Conservation (phyloP, 2,329 filamentous ascomycete genomes). For the Pseudopyrenochaeta lycopersici region DNA sequence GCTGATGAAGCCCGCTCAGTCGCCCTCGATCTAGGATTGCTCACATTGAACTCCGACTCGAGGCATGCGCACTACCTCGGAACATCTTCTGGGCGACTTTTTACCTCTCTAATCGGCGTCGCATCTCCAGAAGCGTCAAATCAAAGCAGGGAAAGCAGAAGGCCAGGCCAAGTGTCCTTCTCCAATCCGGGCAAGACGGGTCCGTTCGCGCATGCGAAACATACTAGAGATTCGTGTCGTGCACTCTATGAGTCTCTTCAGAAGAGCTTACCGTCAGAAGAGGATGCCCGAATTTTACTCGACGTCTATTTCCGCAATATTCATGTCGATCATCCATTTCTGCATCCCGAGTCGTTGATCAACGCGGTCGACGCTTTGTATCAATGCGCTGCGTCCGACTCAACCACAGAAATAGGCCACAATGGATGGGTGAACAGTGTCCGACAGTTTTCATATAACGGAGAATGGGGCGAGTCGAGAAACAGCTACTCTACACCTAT, state of each 20-base stretch:
- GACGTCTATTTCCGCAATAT: conserved; percentile 38
- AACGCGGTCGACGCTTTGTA: conserved; percentile 36
- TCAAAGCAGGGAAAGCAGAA: background rate
- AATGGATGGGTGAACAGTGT: background rate
- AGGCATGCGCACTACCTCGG: conserved; percentile 51
- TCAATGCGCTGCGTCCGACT: conserved; percentile 19
- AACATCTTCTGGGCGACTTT: conserved; percentile 50
- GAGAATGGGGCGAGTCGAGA: conserved; percentile 15
- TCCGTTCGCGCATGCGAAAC: background rate
- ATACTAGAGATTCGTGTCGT: conserved; percentile 8
- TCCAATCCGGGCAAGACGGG: background rate
- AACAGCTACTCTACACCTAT: conserved; percentile 7
- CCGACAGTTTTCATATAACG: background rate
- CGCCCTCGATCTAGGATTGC: conserved; percentile 48
- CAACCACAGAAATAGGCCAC: background rate
- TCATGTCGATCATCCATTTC: conserved; percentile 42
- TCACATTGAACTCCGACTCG: conserved; percentile 51
- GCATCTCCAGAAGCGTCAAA: conserved; percentile 6
- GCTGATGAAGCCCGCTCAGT: conserved; percentile 40
- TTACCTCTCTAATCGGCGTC: conserved; percentile 39
- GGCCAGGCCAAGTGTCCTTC: background rate
- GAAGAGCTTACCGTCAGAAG: conserved; percentile 24
- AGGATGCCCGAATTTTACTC: conserved; percentile 33
- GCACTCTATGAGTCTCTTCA: conserved; percentile 5
- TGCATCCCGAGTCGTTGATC: conserved; percentile 36